These are phyloP conservation scores for Fusarium phyllophilum DNA, from an alignment of 2,329 filamentous ascomycete genomes.

Conservation along the genomic window DNA sequence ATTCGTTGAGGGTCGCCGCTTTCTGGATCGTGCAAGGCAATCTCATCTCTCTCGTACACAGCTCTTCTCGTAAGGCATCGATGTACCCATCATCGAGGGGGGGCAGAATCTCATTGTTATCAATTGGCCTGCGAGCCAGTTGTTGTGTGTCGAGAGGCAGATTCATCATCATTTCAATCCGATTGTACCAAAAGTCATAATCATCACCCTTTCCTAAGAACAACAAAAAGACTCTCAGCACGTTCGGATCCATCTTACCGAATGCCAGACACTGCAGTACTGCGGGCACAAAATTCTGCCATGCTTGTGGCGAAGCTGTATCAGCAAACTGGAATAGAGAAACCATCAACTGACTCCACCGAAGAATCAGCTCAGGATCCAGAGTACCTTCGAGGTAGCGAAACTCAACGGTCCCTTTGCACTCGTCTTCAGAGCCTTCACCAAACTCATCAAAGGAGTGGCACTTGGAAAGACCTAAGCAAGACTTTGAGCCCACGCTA, in stretches of 20 bases:
- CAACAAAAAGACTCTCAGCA: constrained; percentile 15
- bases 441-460: not conserved
- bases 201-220: constrained; percentile 22
- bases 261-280: not conserved
- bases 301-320: constrained; percentile 18
- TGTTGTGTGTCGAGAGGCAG: not conserved
- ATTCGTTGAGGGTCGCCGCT: not conserved
- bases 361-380: constrained; percentile 30
- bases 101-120: not conserved
- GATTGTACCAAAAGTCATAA: constrained; percentile 20
- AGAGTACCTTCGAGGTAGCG: constrained; percentile 33
- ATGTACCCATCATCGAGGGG: not conserved
- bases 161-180: not conserved
- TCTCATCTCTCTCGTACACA: constrained; percentile 10
- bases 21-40: not conserved
- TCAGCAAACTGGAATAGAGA: constrained; percentile 37
- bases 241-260: not conserved
- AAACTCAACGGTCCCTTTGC: constrained; percentile 32
- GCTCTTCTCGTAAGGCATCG: not conserved
- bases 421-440: not conserved
- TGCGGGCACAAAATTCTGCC: constrained; percentile 3
- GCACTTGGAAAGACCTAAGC: not conserved
- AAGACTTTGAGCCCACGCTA: not conserved
- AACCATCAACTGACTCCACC: constrained; percentile 30
- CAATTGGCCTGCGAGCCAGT: not conserved